Evolutionary conservation across 2,329 filamentous ascomycete species (phyloP).

Genomic region (Clonostachys byssicola): DNA sequence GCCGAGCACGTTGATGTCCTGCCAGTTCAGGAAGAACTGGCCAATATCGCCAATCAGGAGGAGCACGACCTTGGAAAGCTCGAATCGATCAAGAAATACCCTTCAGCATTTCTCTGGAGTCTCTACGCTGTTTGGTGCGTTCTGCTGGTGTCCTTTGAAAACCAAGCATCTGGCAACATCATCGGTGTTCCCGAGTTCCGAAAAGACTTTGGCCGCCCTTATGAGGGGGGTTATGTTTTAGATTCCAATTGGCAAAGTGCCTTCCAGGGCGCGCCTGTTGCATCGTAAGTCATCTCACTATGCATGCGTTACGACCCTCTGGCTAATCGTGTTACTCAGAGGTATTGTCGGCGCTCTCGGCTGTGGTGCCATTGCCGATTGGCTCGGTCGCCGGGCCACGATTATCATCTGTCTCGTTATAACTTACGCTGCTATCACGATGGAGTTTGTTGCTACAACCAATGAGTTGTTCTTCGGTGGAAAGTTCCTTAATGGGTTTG

Average conservation of each 20-base stretch:
- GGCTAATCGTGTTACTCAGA: slow-evolving; percentile 6
- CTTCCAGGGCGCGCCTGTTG: slow-evolving; percentile 34
- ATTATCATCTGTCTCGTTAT: slow-evolving; percentile 26
- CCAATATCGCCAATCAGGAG: slow-evolving; percentile 15
- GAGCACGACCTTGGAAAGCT: slow-evolving; percentile 14
- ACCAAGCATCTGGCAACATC: slow-evolving; percentile 31
- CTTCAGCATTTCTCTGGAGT: slow-evolving; percentile 22
- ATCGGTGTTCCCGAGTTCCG: slow-evolving; percentile 38
- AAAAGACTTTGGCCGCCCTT: slow-evolving; percentile 34
- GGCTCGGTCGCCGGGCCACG: slow-evolving; percentile 22
- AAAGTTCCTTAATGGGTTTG: slow-evolving; percentile 36
- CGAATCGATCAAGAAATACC: slow-evolving; percentile 15
- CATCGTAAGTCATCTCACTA: slow-evolving; percentile 15
- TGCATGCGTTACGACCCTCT: not conserved
- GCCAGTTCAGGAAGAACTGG: not conserved
- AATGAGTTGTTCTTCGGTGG: slow-evolving; percentile 33
- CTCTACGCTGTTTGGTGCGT: slow-evolving; percentile 31
- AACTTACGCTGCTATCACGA: slow-evolving; percentile 27
- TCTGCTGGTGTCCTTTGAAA: slow-evolving; percentile 32
- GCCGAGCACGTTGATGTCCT: too few relatives aligned
- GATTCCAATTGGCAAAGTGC: slow-evolving; percentile 37
- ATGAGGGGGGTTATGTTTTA: slow-evolving; percentile 28
- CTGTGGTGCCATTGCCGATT: slow-evolving; percentile 26
- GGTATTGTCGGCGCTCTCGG: slow-evolving; percentile 20
- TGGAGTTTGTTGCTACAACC: slow-evolving; percentile 33